Conservation (phyloP, 352 stramenopile genomes). For the Pythium oligandrum region DNA sequence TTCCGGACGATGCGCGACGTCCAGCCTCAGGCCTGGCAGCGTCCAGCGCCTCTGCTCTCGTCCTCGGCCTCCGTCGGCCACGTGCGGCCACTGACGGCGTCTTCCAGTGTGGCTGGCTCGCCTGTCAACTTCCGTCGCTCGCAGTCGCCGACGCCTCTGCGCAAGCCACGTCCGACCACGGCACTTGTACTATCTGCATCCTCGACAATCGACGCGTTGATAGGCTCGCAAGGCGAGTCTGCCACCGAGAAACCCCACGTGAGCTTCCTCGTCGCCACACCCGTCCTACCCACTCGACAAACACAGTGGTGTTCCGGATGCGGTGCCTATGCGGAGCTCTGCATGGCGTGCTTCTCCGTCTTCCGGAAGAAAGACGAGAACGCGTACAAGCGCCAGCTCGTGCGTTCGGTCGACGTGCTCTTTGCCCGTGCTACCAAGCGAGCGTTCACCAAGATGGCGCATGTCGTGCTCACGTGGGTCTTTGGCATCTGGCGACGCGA, state of each 20-base stretch:
- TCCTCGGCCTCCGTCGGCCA: no score
- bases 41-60: neutral
- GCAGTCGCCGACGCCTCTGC: conserved; percentile 4
- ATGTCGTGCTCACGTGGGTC: conserved; percentile 55
- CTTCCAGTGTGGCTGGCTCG: conserved; percentile 2
- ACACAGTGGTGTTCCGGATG: conserved; percentile 51
- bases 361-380: conserved; percentile 57
- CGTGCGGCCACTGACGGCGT: no score
- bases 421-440: conserved; percentile 55
- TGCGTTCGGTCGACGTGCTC: conserved; percentile 52
- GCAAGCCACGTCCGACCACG: conserved; percentile 30
- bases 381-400: conserved; percentile 63
- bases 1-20: no score
- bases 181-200: conserved; percentile 24
- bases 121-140: conserved; percentile 11
- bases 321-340: conserved; percentile 62
- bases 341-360: conserved; percentile 57
- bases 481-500: conserved; percentile 56
- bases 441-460: conserved; percentile 49
- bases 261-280: no score
- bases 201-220: conserved; percentile 30
- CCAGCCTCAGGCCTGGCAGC: no score
- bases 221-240: conserved; percentile 8
- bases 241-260: neutral
- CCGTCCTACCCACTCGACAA: no score